Percentiles rank a stretch among this genome's conserved stretches.
These are phyloP conservation scores for Trichophyton rubrum DNA, from an alignment of 2,329 filamentous ascomycete species.

Conservation along the genomic window DNA sequence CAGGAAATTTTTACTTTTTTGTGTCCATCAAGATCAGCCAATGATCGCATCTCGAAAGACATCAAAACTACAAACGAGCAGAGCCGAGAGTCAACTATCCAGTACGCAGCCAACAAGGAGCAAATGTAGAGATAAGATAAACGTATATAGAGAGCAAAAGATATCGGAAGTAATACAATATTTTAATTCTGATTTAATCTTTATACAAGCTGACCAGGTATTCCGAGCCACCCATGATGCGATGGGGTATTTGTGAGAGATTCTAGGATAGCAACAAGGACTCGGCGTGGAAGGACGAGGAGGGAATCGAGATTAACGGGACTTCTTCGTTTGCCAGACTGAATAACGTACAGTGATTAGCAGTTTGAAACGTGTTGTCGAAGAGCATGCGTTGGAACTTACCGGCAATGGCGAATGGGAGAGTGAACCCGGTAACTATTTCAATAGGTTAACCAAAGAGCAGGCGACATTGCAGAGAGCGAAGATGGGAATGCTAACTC, in stretches of 20 bases:
- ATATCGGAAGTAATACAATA: conserved; percentile 1
- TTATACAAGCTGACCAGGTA: conserved; percentile 11
- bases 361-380: background rate
- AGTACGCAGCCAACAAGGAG: background rate
- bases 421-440: conserved; percentile 45
- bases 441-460: background rate
- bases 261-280: background rate
- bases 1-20: conserved; percentile 5
- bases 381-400: conserved; percentile 25
- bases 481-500: conserved; percentile 40
- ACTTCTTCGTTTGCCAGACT: conserved; percentile 60
- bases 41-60: conserved; percentile 19
- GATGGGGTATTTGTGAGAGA: background rate
- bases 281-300: background rate
- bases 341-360: conserved; percentile 11
- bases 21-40: conserved; percentile 2
- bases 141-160: background rate
- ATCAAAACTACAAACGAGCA: background rate
- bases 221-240: conserved; percentile 2
- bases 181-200: conserved; percentile 4
- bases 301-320: conserved; percentile 27
- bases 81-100: background rate
- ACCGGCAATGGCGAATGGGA: conserved; percentile 54
- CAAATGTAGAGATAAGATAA: background rate
- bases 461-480: background rate